A percentile compares a stretch with the other conserved stretches of the same genome.
phyloP scores from a whole-genome alignment of 352 stramenopile genomes.

The Phytophthora cryptogea region DNA sequence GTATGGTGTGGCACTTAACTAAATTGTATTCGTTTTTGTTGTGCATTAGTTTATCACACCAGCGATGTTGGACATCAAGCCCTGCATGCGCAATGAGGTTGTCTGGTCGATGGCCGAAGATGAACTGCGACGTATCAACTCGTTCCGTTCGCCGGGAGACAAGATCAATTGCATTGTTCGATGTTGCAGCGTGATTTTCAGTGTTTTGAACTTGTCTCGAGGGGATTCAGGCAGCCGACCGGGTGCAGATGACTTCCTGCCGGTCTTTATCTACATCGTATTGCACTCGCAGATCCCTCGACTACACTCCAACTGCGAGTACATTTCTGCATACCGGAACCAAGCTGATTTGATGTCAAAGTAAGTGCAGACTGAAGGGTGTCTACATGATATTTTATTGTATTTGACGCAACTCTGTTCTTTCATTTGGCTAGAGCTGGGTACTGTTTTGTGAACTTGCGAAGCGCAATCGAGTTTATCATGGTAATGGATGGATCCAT shows the following conservation, averaged over 20 bases:
- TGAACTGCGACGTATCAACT: conserved; percentile 90
- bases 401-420: conserved; percentile 5
- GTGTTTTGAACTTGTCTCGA: conserved; percentile 81
- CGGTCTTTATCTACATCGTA: conserved; percentile 94
- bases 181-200: conserved; percentile 91
- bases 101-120: conserved; percentile 90
- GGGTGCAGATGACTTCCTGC: conserved; percentile 91
- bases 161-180: conserved; percentile 92
- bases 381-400: background rate
- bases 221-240: conserved; percentile 68
- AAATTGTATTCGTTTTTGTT: background rate
- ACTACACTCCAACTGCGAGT: conserved; percentile 91
- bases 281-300: conserved; percentile 89
- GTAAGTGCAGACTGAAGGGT: conserved; percentile 29
- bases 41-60: conserved; percentile 53
- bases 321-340: conserved; percentile 90
- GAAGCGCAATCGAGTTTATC: conserved; percentile 91
- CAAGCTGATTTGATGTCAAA: conserved; percentile 91
- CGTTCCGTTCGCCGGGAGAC: conserved; percentile 81
- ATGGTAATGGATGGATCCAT: conserved; percentile 83
- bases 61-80: conserved; percentile 91
- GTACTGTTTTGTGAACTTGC: conserved; percentile 93
- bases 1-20: conserved; percentile 1
- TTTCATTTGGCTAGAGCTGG: conserved; percentile 53
- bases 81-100: conserved; percentile 89